Percentiles rank a stretch among this genome's conserved stretches.
These are phyloP conservation scores for Hippophae gyantsensis DNA, from an alignment of 306 rosid genomes.

Conservation along the genomic window DNA sequence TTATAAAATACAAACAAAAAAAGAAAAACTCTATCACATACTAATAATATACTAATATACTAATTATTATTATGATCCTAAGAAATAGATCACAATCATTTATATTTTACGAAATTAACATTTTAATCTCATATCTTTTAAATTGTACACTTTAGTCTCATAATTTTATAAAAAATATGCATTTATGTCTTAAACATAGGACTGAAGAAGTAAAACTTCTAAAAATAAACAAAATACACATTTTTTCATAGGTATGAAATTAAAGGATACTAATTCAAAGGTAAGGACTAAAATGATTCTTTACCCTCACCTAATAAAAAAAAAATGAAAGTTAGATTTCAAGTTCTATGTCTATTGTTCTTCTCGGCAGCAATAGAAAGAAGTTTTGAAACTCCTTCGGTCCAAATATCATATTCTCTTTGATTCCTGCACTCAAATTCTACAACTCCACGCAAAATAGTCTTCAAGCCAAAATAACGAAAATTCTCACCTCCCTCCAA, in stretches of 20 bases:
- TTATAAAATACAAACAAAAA: conserved; percentile 26
- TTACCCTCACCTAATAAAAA: too few species aligned
- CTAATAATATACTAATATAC: conserved; percentile 4
- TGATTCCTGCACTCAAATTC: conserved; percentile 82
- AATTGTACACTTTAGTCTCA: too few species aligned
- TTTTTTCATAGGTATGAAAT: too few species aligned
- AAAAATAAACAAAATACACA: too few species aligned
- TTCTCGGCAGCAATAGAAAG: conserved; percentile 57
- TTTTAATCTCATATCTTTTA: too few species aligned
- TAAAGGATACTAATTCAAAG: background rate
- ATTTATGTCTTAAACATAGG: too few species aligned
- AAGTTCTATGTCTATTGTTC: conserved; percentile 41
- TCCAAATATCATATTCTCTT: conserved; percentile 84
- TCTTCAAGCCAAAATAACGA: conserved; percentile 84
- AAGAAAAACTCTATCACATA: conserved; percentile 17
- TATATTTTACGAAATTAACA: too few species aligned
- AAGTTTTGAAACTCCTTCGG: conserved; percentile 78
- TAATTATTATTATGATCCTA: conserved; percentile 7
- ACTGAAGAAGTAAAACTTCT: too few species aligned
- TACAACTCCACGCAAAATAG: conserved; percentile 57
- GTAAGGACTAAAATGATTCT: too few species aligned
- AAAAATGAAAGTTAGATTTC: background rate
- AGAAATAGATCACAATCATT: too few species aligned
- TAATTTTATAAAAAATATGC: too few species aligned
- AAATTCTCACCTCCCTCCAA: conserved; percentile 78